These are phyloP conservation scores for Chrysanthemum lavandulifolium DNA, from an alignment of 129 eudicot species.

Conservation along the genomic window DNA sequence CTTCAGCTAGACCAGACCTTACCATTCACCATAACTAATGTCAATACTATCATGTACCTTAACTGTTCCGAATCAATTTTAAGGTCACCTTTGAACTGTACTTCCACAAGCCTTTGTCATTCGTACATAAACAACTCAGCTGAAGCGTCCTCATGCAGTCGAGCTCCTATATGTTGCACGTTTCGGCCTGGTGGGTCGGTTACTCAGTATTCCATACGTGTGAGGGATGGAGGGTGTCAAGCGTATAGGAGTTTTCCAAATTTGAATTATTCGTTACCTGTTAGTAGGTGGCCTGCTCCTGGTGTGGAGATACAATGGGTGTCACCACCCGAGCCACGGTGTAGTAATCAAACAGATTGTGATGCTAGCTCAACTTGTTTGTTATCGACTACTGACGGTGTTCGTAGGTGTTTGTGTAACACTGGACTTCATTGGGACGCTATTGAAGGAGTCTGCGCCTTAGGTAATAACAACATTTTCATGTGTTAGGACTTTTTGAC, in stretches of 20 bases:
- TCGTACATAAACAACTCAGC: conserved; percentile 47
- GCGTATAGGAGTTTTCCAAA: conserved; percentile 79
- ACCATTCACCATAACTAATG: conserved; percentile 81
- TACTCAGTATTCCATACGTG: conserved; percentile 52
- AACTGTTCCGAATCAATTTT: conserved; percentile 53
- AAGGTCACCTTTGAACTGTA: conserved; percentile 71
- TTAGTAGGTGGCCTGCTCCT: conserved; percentile 64
- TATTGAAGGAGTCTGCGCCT: conserved; percentile 53
- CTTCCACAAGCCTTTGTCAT: conserved; percentile 68
- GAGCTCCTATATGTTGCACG: conserved; percentile 60
- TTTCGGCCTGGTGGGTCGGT: conserved; percentile 72
- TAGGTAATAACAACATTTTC: conserved; percentile 34
- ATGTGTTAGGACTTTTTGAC: not conserved
- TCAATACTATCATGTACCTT: conserved; percentile 85
- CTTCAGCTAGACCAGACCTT: conserved; percentile 62
- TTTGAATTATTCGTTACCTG: conserved; percentile 56
- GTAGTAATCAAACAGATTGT: conserved; percentile 64
- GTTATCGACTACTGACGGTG: conserved; percentile 32
- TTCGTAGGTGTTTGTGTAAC: conserved; percentile 68
- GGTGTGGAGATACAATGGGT: conserved; percentile 74
- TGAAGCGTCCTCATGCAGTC: conserved; percentile 47
- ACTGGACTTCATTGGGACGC: conserved; percentile 64
- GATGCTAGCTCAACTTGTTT: conserved; percentile 59
- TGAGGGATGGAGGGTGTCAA: conserved; percentile 68
- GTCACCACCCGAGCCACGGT: conserved; percentile 68